Conservation (phyloP, 2,329 filamentous ascomycete genomes). For the Venturia carpophila region DNA sequence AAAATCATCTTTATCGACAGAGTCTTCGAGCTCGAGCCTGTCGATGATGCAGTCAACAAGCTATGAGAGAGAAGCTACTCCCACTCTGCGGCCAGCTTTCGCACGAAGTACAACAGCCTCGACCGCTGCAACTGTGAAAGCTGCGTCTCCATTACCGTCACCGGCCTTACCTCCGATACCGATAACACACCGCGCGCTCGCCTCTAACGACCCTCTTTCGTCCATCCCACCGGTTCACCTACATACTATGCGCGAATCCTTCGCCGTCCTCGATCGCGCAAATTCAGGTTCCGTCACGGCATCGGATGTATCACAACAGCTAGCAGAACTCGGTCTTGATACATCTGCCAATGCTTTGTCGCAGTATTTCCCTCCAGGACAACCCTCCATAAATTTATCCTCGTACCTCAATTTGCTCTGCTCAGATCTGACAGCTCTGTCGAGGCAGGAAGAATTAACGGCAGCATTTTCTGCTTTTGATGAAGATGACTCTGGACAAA, state of each 20-base stretch:
- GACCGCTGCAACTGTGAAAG: constrained; percentile 12
- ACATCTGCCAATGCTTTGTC: constrained; percentile 63
- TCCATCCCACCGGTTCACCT: constrained; percentile 76
- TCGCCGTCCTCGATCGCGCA: constrained; percentile 85
- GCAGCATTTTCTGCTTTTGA: constrained; percentile 94
- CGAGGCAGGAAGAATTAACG: constrained; percentile 68
- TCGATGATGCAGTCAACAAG: background rate
- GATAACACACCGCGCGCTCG: constrained; percentile 26
- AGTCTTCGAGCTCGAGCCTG: background rate
- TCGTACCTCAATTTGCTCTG: constrained; percentile 79
- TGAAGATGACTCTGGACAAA: constrained; percentile 87
- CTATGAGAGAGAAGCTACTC: background rate
- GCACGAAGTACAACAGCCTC: constrained; percentile 13
- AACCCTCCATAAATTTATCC: constrained; percentile 64
- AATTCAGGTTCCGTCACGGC: constrained; percentile 76
- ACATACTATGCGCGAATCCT: constrained; percentile 81
- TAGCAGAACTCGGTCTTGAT: constrained; percentile 76
- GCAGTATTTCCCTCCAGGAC: constrained; percentile 70
- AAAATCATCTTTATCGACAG: constrained; percentile 11
- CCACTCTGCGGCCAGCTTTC: constrained; percentile 8
- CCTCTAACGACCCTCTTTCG: constrained; percentile 51
- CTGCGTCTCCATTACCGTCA: constrained; percentile 13
- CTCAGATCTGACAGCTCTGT: constrained; percentile 63
- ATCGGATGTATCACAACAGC: constrained; percentile 79
- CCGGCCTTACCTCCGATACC: constrained; percentile 19